These are phyloP conservation scores for Carex scoparia DNA, from an alignment of 176 grass and related monocot species.

Conservation along the genomic window DNA sequence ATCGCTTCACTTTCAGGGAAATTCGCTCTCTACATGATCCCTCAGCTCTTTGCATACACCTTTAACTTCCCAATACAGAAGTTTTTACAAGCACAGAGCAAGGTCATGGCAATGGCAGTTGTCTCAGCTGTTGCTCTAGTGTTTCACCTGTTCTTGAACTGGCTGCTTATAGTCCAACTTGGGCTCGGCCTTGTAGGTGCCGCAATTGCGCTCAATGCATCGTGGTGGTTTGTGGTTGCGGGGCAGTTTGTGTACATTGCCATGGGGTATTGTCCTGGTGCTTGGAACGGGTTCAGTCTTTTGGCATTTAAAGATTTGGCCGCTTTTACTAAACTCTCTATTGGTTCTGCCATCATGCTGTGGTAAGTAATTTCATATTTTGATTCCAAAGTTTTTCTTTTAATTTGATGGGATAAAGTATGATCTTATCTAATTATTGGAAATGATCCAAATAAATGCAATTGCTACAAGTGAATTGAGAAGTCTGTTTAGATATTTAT, in stretches of 20 bases:
- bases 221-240: constrained; percentile 63
- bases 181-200: constrained; percentile 52
- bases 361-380: constrained; percentile 27
- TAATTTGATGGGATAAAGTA: not conserved
- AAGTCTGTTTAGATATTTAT: too few species aligned
- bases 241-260: constrained; percentile 50
- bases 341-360: constrained; percentile 73
- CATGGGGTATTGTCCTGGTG: constrained; percentile 55
- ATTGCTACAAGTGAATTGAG: too few species aligned
- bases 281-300: constrained; percentile 70
- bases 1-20: constrained; percentile 30
- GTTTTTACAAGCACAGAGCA: constrained; percentile 44
- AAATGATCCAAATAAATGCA: too few species aligned
- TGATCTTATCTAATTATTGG: not conserved
- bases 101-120: constrained; percentile 51
- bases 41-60: constrained; percentile 46
- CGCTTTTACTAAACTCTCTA: constrained; percentile 54
- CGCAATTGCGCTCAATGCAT: constrained; percentile 50
- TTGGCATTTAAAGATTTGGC: constrained; percentile 39
- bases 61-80: constrained; percentile 70
- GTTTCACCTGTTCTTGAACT: constrained; percentile 45
- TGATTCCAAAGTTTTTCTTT: not conserved
- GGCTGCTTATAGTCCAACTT: constrained; percentile 43
- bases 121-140: constrained; percentile 30
- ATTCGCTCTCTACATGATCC: constrained; percentile 42